Conservation (phyloP, 2,329 filamentous ascomycete species). For the Apiospora pterosperma region DNA sequence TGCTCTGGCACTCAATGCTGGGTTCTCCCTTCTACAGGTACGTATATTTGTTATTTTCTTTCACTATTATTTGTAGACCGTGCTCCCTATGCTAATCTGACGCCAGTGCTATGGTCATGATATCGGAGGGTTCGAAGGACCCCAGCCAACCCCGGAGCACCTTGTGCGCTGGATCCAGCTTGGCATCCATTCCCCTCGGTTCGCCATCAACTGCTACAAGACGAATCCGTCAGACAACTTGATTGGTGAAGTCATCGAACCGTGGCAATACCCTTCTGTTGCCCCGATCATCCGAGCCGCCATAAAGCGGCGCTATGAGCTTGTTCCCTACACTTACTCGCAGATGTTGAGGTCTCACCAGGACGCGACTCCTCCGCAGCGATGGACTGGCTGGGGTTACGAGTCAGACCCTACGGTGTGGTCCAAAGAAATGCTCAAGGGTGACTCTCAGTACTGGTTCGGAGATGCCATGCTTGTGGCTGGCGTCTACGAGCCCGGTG, state of each 20-base stretch:
- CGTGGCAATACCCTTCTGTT: conserved; percentile 72
- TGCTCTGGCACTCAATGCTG: conserved; percentile 64
- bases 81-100: not conserved
- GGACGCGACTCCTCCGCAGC: conserved; percentile 60
- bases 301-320: conserved; percentile 68
- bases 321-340: conserved; percentile 70
- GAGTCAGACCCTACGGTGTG: conserved; percentile 65
- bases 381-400: conserved; percentile 73
- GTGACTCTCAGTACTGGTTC: conserved; percentile 72
- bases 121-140: conserved; percentile 73
- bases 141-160: conserved; percentile 67
- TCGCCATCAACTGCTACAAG: conserved; percentile 78
- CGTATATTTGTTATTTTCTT: not conserved
- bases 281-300: conserved; percentile 59
- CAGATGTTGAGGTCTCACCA: conserved; percentile 59
- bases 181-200: conserved; percentile 65
- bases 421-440: conserved; percentile 55
- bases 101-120: conserved; percentile 65
- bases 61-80: too few species aligned
- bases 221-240: conserved; percentile 62
- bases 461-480: conserved; percentile 64
- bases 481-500: conserved; percentile 62
- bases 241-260: conserved; percentile 71
- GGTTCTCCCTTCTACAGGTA: conserved; percentile 63
- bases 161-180: conserved; percentile 72